These are phyloP conservation scores for Harrya chromipes DNA, from an alignment of 768 basidiomycete species.

Conservation along the genomic window DNA sequence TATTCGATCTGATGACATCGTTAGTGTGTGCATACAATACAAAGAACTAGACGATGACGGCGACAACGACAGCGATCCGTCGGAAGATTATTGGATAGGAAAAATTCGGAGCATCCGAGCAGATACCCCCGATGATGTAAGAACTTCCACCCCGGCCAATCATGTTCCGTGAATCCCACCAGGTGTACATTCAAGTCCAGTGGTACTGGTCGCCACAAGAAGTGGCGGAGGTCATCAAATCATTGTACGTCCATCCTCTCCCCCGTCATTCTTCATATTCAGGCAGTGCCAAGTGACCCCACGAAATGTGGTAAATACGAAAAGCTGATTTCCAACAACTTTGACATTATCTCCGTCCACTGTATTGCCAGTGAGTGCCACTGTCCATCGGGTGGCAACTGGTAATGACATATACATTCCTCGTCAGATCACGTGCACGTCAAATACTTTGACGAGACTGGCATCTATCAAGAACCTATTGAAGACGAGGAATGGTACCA, in stretches of 20 bases:
- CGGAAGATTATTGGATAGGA: constrained; percentile 51
- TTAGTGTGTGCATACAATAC: constrained; percentile 35
- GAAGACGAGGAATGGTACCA: constrained; percentile 41
- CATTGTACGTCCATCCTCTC: constrained; percentile 41
- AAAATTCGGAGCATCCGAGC: constrained; percentile 45
- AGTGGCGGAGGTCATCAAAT: constrained; percentile 39
- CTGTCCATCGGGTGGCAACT: background rate
- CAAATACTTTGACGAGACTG: constrained; percentile 37
- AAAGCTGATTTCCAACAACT: constrained; percentile 46
- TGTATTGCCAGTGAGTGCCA: constrained; percentile 43
- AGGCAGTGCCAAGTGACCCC: constrained; percentile 33
- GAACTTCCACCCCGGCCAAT: background rate
- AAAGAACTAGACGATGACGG: background rate
- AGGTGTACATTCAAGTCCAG: constrained; percentile 54
- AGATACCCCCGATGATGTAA: constrained; percentile 29
- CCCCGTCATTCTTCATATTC: background rate
- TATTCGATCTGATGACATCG: background rate
- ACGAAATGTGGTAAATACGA: constrained; percentile 44
- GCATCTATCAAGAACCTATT: constrained; percentile 40
- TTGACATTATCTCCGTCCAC: constrained; percentile 44
- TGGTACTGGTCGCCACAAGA: constrained; percentile 59
- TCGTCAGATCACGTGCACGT: constrained; percentile 35
- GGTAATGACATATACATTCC: too few species aligned
- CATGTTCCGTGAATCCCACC: background rate
- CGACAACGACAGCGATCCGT: constrained; percentile 12